Base-by-base conservation (phyloP, 768 basidiomycete genomes). In the Lactarius vividus region DNA sequence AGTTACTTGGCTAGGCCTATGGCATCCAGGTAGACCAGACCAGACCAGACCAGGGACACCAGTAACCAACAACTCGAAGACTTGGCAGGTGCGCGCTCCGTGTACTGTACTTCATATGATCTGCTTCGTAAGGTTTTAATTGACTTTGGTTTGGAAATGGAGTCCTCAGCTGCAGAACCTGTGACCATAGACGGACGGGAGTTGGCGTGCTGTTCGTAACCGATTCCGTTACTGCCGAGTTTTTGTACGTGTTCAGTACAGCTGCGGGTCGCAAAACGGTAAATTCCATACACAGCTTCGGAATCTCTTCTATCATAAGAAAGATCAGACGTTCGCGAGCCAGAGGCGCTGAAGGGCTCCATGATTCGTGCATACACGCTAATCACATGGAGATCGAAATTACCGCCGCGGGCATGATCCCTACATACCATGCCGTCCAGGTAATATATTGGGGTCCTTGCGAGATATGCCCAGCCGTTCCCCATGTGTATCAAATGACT, bases 401-500 rank as follows among this genome's bases (percentile, higher is more conserved):
- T 37, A 37, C 59, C 35, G 23, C 16, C 23, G 26, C 8, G 10
- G 37, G 13, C 3, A 23, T 33, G 33, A 33, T 3, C 20, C 16
- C 18, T 55, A 55, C 29, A 16, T 20, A 31, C 37, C 26, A 18
- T 42, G 28, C 2, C 15, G 20, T n/a, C 46, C 23, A 33, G 39
- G 15, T 52, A 18, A 5, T 46, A n/a, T 44, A 18, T 44, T 20
- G 9, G 20, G 18, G 23, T 11, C n/a, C 28, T 40, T 52, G 42
- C 8, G 33, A 42, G 13, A 16, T 20, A 53, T 40, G 40, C 39
- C 57, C 37, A 40, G 37, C 23, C 35, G 23, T 37, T 59, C 28
- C 16, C 68, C 70, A 37, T 62, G 62, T 31, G 63, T 60, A 20
- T 75, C 73, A 66, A 90, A 90, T 56, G 66, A 74, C 71, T 89